Base-by-base conservation (phyloP, 805 yeast species). In the Candida ipomoeae region DNA sequence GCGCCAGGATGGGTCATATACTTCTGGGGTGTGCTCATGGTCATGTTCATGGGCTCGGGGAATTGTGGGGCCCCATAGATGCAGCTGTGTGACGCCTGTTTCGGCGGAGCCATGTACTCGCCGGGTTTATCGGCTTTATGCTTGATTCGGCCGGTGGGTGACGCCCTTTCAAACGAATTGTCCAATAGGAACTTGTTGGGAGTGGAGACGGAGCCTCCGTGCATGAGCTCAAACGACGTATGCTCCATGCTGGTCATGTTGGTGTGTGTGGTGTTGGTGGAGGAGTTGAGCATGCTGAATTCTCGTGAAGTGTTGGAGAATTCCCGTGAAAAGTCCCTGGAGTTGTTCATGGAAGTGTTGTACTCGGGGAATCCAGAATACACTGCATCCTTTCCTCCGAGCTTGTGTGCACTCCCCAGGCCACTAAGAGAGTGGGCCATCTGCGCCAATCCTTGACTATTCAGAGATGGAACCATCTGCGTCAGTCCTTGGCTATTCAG, bases 11-110 rank as follows among this genome's bases (percentile, higher is more conserved):
- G 38, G 14, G 33, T 14, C 39, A 35, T 13, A 23, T 44, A 44
- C 34, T 70, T 75, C 49, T 70, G 74, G 3, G 78, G 78, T 5
- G 78, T 73, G 46, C 76, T 71, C 74, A 73, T 69, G 65, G 68
- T 62, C 71, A 69, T 69, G 50, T 52, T 52, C 57, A 58, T 37
- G 39, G 55, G 40, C 51, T 57, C 32, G 46, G 54, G 14, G 34
- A 56, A 43, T 20, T 53, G 57, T 13, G 36, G 45, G 14, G 35
- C 34, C 21, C 40, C 40, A 18, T 44, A 35, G 8, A 17, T 26
- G 11, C 46, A 33, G 34, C 14, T 26, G 13, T 34, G 26, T 11
- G 34, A 11, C 2, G 41, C 34, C 7, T 34, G 46, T 46, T 15
- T 54, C 3, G 73, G 74, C 4, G 73, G 73, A 2, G 70, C 70